Evolutionary conservation across 2,329 filamentous ascomycete genomes (phyloP).

Genomic region (Ophiocordyceps australis): DNA sequence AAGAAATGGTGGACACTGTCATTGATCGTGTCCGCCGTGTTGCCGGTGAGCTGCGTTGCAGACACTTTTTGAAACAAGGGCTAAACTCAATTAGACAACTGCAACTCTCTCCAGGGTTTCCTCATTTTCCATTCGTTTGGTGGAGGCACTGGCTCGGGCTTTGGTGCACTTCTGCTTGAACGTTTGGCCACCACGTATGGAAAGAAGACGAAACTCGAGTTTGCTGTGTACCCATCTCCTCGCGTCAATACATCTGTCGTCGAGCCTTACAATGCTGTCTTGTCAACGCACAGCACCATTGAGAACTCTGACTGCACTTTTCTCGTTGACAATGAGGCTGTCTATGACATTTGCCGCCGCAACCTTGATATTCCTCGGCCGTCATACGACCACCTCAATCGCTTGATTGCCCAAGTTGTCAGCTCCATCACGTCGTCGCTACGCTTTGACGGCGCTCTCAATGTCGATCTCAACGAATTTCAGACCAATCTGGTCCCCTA

Average conservation of each 20-base stretch:
- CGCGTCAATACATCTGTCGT: slow-evolving; percentile 53
- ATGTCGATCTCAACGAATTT: slow-evolving; percentile 62
- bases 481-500: slow-evolving; percentile 61
- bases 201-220: slow-evolving; percentile 65
- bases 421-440: slow-evolving; percentile 57
- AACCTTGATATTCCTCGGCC: slow-evolving; percentile 53
- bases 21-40: slow-evolving; percentile 54
- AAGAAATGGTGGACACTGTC: slow-evolving; percentile 56
- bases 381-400: slow-evolving; percentile 54
- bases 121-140: slow-evolving; percentile 61
- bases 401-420: slow-evolving; percentile 56
- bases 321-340: slow-evolving; percentile 57
- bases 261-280: slow-evolving; percentile 57
- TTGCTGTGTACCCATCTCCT: slow-evolving; percentile 53
- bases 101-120: slow-evolving; percentile 55
- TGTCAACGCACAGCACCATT: slow-evolving; percentile 58
- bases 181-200: slow-evolving; percentile 56
- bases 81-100: slow-evolving; percentile 49
- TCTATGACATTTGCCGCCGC: slow-evolving; percentile 58
- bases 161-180: slow-evolving; percentile 54
- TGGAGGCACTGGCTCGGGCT: slow-evolving; percentile 55
- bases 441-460: slow-evolving; percentile 54
- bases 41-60: slow-evolving; percentile 29
- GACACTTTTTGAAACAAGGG: background rate
- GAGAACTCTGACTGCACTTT: slow-evolving; percentile 70